Evolutionary conservation across 2,329 filamentous ascomycete species (phyloP).

Genomic region (Orbilia ellipsospora): DNA sequence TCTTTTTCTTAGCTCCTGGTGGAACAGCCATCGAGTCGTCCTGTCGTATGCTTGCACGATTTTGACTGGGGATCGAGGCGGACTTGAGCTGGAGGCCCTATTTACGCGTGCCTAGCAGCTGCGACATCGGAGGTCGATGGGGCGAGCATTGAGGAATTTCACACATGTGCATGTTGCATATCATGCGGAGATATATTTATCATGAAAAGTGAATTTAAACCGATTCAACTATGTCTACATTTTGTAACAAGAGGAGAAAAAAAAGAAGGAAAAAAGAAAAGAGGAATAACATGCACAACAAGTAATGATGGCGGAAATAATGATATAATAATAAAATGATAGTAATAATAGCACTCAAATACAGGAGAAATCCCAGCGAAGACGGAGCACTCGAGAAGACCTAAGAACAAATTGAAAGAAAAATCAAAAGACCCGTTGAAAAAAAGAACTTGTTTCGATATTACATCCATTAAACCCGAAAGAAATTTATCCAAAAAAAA

Average conservation of each 20-base stretch:
- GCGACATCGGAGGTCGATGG: constrained; percentile 27
- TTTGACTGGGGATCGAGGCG: neutral
- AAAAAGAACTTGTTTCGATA: constrained; percentile 39
- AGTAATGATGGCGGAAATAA: too few species aligned
- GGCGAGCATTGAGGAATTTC: too few species aligned
- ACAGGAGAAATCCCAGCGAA: too few species aligned
- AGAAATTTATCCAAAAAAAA: constrained; percentile 24
- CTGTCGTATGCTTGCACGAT: neutral
- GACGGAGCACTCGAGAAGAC: neutral
- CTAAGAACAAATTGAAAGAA: constrained; percentile 32
- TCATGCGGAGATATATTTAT: neutral
- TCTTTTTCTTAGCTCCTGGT: neutral
- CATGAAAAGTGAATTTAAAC: neutral
- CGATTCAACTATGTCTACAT: constrained; percentile 33
- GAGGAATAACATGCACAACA: too few species aligned
- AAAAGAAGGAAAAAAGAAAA: neutral
- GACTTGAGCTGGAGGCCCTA: too few species aligned
- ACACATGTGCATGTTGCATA: too few species aligned
- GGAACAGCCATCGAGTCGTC: neutral
- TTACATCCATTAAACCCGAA: constrained; percentile 36
- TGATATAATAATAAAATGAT: too few species aligned
- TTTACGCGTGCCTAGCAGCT: neutral
- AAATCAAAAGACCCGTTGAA: neutral
- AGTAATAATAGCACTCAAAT: too few species aligned
- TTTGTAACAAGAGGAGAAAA: neutral